A percentile compares a stretch with the other conserved stretches of the same genome.
These are phyloP conservation scores for Fusarium compactum DNA, from an alignment of 2,329 filamentous ascomycete species.

Conservation along the genomic window DNA sequence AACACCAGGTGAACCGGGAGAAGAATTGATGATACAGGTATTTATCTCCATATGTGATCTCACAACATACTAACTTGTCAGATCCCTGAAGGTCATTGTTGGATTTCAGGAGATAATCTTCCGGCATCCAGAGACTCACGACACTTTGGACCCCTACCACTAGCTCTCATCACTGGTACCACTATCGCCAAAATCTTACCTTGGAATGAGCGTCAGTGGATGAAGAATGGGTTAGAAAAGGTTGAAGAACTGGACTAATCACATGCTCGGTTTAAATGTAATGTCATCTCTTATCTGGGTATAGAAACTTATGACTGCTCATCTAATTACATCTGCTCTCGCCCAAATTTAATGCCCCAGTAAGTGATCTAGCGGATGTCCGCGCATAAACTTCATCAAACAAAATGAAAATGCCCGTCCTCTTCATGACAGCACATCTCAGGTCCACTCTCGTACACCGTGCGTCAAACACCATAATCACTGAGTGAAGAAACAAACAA, in stretches of 20 bases:
- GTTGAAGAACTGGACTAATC: constrained; percentile 40
- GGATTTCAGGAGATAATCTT: constrained; percentile 90
- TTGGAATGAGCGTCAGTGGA: constrained; percentile 63
- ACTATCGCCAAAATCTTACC: constrained; percentile 74
- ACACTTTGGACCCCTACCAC: constrained; percentile 84
- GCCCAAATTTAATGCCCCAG: constrained; percentile 30
- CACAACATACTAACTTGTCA: constrained; percentile 52
- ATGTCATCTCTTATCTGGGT: constrained; percentile 45
- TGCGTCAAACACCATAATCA: constrained; percentile 38
- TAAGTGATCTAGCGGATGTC: constrained; percentile 38
- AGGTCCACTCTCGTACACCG: constrained; percentile 24
- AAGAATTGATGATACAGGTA: constrained; percentile 75
- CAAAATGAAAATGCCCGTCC: constrained; percentile 43
- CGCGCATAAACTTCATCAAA: constrained; percentile 53
- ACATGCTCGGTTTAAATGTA: constrained; percentile 33
- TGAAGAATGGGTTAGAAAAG: constrained; percentile 59
- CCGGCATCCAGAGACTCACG: constrained; percentile 87
- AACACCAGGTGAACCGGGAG: constrained; percentile 64
- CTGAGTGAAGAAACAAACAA: constrained; percentile 23
- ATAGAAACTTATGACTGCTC: constrained; percentile 47
- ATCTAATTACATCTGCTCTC: constrained; percentile 53
- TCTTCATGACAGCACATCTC: constrained; percentile 20
- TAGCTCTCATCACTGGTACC: constrained; percentile 87
- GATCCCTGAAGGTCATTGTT: constrained; percentile 93
- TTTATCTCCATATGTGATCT: no score